phyloP scores from a whole-genome alignment of 2,329 filamentous ascomycete species.

The Aspergillus ochraceoroseus region DNA sequence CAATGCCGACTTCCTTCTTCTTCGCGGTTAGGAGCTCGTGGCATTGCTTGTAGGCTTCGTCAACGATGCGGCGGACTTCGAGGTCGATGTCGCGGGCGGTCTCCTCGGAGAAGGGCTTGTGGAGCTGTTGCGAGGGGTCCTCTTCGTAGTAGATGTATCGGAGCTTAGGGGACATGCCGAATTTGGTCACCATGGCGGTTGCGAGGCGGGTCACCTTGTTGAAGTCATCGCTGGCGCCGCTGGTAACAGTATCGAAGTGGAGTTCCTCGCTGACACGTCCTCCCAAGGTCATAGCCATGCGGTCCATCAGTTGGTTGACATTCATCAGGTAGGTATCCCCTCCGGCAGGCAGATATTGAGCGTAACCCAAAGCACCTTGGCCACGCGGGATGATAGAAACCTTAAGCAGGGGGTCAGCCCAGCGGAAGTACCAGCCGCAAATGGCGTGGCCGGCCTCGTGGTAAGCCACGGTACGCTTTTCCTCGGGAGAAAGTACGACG shows the following conservation, averaged over 20 bases:
- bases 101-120: slow-evolving; percentile 93
- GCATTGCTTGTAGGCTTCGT: slow-evolving; percentile 89
- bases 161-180: slow-evolving; percentile 94
- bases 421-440: slow-evolving; percentile 95
- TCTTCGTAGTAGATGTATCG: slow-evolving; percentile 87
- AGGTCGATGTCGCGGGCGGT: slow-evolving; percentile 88
- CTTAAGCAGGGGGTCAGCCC: slow-evolving; percentile 94
- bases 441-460: slow-evolving; percentile 98
- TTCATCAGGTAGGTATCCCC: slow-evolving; percentile 91
- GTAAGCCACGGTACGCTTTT: slow-evolving; percentile 95
- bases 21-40: slow-evolving; percentile 74
- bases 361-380: slow-evolving; percentile 88
- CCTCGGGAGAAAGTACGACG: slow-evolving; percentile 81
- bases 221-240: slow-evolving; percentile 93
- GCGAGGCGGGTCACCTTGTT: slow-evolving; percentile 97
- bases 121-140: slow-evolving; percentile 66
- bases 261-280: slow-evolving; percentile 93
- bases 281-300: slow-evolving; percentile 98
- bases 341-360: slow-evolving; percentile 86
- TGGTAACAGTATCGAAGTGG: slow-evolving; percentile 94
- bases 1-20: slow-evolving; percentile 79
- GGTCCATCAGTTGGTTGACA: slow-evolving; percentile 92
- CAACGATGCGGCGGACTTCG: slow-evolving; percentile 87
- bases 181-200: slow-evolving; percentile 97
- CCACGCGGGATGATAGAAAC: slow-evolving; percentile 98